phyloP scores from a whole-genome alignment of 2,329 filamentous ascomycete genomes.

The Mycosphaerelloides madeirae region DNA sequence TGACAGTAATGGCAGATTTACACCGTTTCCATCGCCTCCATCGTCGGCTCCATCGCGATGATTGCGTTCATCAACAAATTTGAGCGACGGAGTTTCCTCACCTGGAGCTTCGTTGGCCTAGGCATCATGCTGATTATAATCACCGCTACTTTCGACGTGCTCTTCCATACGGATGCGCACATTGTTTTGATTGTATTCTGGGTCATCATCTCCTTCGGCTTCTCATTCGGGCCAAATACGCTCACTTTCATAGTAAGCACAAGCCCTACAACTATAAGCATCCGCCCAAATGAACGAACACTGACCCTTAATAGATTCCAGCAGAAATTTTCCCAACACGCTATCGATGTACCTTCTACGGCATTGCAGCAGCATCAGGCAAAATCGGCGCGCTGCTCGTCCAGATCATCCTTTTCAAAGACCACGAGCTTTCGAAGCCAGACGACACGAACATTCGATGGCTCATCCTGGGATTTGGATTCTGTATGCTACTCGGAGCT shows the following conservation, averaged over 20 bases:
- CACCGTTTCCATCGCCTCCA: slow-evolving; percentile 34
- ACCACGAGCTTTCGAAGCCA: slow-evolving; percentile 1
- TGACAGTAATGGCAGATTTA: too few species aligned
- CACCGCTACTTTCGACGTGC: slow-evolving; percentile 40
- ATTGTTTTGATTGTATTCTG: slow-evolving; percentile 39
- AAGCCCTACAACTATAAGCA: too few species aligned
- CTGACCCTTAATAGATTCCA: slow-evolving; percentile 44
- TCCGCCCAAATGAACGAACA: slow-evolving; percentile 25
- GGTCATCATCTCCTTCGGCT: slow-evolving; percentile 43
- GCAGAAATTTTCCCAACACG: slow-evolving; percentile 54
- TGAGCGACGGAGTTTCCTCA: slow-evolving; percentile 42
- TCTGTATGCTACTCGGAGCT: too few species aligned
- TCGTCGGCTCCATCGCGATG: slow-evolving; percentile 39
- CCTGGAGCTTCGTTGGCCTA: slow-evolving; percentile 41
- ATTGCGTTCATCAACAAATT: slow-evolving; percentile 38
- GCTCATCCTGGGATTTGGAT: not conserved
- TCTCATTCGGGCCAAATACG: slow-evolving; percentile 43
- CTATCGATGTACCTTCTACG: slow-evolving; percentile 52
- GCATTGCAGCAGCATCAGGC: slow-evolving; percentile 50
- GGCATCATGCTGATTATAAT: slow-evolving; percentile 41
- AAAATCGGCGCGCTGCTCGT: slow-evolving; percentile 50
- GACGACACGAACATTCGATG: slow-evolving; percentile 13
- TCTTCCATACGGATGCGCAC: slow-evolving; percentile 31
- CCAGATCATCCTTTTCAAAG: slow-evolving; percentile 34
- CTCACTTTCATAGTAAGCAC: slow-evolving; percentile 18